Evolutionary conservation across 441 rosid genomes (phyloP).

Genomic region (Eutrema salsugineum): DNA sequence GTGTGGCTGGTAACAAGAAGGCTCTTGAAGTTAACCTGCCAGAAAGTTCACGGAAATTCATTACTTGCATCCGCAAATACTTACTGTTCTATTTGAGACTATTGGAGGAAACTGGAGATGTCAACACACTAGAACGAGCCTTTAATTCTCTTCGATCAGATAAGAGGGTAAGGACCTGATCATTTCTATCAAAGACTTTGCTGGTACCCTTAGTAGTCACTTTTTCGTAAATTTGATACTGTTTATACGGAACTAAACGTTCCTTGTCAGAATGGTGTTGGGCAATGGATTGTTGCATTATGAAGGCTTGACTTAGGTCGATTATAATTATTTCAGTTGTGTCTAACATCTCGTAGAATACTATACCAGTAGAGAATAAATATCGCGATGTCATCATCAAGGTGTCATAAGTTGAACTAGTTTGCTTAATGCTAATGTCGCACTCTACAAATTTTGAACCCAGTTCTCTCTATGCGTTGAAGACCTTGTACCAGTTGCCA

Average conservation of each 20-base stretch:
- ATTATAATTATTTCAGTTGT: conserved; percentile 10
- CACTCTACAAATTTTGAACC: conserved; percentile 14
- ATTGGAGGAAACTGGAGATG: conserved; percentile 90
- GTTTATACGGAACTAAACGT: not conserved
- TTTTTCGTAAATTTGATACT: conserved; percentile 1
- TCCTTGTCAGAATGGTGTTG: not conserved
- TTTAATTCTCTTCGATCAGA: conserved; percentile 80
- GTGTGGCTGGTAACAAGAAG: conserved; percentile 78
- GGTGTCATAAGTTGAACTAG: not conserved
- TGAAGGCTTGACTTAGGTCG: conserved; percentile 6
- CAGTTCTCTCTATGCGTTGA: conserved; percentile 96
- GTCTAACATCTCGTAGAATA: conserved; percentile 3
- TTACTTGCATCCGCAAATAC: conserved; percentile 93
- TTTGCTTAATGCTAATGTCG: conserved; percentile 17
- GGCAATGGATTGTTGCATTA: conserved; percentile 7
- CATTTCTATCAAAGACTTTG: conserved; percentile 14
- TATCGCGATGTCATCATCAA: conserved; percentile 23
- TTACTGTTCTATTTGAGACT: conserved; percentile 82
- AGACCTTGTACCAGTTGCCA: conserved; percentile 88
- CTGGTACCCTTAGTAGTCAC: not conserved
- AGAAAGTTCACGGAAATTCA: conserved; percentile 98
- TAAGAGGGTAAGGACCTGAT: conserved; percentile 67
- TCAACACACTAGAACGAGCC: conserved; percentile 86
- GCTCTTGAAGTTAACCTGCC: conserved; percentile 90
- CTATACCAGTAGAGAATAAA: not conserved